Conservation (phyloP, 176 grass and related monocot genomes). For the Phyllostachys edulis region DNA sequence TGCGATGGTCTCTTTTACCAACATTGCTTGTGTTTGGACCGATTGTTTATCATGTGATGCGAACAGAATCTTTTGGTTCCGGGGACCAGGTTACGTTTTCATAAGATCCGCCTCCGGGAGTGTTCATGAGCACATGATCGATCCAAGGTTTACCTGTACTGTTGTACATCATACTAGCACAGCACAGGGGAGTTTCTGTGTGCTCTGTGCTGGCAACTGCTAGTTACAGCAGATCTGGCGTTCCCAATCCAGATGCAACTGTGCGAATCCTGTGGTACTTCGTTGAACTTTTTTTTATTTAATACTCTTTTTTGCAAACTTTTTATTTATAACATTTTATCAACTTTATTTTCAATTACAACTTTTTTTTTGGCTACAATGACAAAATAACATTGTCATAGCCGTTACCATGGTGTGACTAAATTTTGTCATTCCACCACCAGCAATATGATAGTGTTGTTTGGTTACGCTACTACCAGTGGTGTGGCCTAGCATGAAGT, state of each 20-base stretch:
- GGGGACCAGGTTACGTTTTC: not conserved
- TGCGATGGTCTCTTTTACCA: not conserved
- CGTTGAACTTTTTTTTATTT: not conserved
- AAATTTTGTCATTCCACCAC: no score
- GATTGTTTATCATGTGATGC: slow-evolving; percentile 32
- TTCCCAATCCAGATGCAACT: not conserved
- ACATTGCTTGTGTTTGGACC: slow-evolving; percentile 22
- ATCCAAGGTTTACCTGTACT: not conserved
- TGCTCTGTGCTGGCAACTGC: not conserved
- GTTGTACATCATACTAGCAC: not conserved
- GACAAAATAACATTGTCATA: no score
- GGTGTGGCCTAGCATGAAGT: no score
- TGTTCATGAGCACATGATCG: not conserved
- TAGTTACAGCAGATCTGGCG: not conserved
- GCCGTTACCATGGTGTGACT: no score
- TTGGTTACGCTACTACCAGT: no score
- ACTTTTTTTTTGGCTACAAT: no score
- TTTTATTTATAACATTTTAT: no score
- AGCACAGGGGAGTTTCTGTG: not conserved
- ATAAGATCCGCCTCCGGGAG: not conserved
- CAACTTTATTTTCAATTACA: no score
- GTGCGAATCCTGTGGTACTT: not conserved
- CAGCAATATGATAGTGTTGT: no score
- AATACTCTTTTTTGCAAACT: no score
- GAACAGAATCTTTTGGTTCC: slow-evolving; percentile 30